Evolutionary conservation across 2,329 filamentous ascomycete genomes (phyloP), one percentile per base, ranked within the genome.

Genomic region (Epichloe gansuensis): DNA sequence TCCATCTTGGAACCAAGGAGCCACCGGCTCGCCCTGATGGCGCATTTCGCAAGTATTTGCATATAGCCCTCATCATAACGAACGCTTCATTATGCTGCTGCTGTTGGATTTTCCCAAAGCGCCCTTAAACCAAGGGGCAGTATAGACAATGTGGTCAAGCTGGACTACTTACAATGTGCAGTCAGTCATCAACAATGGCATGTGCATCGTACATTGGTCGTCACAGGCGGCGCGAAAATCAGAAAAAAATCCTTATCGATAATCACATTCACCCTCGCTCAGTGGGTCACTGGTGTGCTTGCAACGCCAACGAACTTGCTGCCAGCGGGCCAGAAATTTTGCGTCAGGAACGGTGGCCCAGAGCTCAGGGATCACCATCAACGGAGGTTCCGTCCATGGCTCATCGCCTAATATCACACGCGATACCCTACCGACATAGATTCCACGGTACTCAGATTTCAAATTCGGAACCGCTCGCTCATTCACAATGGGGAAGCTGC

Each of bases 401-500:
- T 35, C 36, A 21, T 17, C 13, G 0, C 7, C 12, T 12, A 12
- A 23, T n/a, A 21, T n/a, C 11, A 12, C 21, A 36, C 46, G 9
- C 21, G 25, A 21, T 13, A 8, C 25, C 13, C 6, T 36, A 39
- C 13, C 7, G 35, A 31, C 35, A 3, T 6, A 38, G 17, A 39
- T 25, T 7, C 31, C 31, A 13, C 13, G 34, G n/a, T 5, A 11
- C 25, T 23, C 13, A 11, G 8, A 5, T 36, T 11, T 21, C 6
- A 21, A 11, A 15, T n/a, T 38, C 9, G 2, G 13, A 12, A 31
- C 25, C 11, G 12, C 23, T n/a, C 8, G 12, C 23, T n/a, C 8
- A 8, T 23, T 8, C 44, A 56, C 35, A 44, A 68, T 68, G 66
- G 61, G 54, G 47, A 67, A 59, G 46, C 54, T 64, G 54, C 56